phyloP scores from a whole-genome alignment of 2,329 filamentous ascomycete species.

The Colletotrichum caudatum region DNA sequence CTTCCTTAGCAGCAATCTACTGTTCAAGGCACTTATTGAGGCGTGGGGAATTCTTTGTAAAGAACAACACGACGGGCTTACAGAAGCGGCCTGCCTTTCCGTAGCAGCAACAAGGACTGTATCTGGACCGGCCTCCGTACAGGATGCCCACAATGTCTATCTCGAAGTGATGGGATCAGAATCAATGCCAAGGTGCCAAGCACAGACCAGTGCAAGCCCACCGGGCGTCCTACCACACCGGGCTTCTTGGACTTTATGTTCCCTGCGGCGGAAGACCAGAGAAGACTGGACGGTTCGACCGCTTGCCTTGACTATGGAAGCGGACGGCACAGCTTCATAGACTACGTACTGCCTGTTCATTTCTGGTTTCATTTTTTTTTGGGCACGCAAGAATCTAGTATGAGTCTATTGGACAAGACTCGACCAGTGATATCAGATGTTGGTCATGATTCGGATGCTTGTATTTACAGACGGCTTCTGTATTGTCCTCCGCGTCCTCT shows the following conservation, averaged over 20 bases:
- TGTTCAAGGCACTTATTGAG: not conserved
- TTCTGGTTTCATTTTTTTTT: too few relatives aligned
- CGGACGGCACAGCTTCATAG: not conserved
- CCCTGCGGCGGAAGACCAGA: not conserved
- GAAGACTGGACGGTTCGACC: not conserved
- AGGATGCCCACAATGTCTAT: too few relatives aligned
- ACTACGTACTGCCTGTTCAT: not conserved
- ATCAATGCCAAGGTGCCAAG: not conserved
- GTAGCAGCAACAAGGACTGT: too few relatives aligned
- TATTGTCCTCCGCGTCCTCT: conserved; percentile 49
- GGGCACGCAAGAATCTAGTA: not conserved
- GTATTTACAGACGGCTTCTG: not conserved
- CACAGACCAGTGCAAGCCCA: too few relatives aligned
- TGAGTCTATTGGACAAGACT: not conserved
- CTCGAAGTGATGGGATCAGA: not conserved
- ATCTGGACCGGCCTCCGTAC: too few relatives aligned
- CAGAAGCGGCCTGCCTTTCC: too few relatives aligned
- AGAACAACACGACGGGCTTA: too few relatives aligned
- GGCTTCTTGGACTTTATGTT: not conserved
- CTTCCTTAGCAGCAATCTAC: too few relatives aligned
- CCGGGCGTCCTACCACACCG: not conserved
- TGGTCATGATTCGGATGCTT: not conserved
- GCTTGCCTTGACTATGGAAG: not conserved
- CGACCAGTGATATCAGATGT: too few relatives aligned
- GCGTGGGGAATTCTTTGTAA: not conserved